Conservation (phyloP, 768 basidiomycete genomes). For the Lactarius trivialis region DNA sequence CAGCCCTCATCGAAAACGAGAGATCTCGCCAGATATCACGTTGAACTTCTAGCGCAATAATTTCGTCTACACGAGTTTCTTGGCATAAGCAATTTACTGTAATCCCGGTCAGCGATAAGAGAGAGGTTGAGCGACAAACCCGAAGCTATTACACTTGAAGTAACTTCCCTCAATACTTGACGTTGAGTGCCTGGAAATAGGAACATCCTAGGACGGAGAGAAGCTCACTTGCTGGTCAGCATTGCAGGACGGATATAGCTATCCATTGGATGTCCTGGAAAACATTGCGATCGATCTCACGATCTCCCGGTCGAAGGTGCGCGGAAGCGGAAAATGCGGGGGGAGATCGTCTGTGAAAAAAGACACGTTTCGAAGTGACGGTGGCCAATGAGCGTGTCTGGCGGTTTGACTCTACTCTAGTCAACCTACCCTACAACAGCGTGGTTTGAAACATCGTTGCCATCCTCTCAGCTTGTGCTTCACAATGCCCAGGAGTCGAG, state of each 20-base stretch:
- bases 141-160: not conserved
- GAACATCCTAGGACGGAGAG: not conserved
- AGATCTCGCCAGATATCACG: not conserved
- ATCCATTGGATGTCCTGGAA: not conserved
- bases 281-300: slow-evolving; percentile 9
- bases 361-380: slow-evolving; percentile 5
- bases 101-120: not conserved
- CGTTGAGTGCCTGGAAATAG: not conserved
- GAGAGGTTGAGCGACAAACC: not conserved
- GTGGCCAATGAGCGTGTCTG: slow-evolving; percentile 3
- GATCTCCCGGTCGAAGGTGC: slow-evolving; percentile 7
- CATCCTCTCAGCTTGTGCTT: not conserved
- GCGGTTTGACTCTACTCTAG: not conserved
- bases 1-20: not conserved
- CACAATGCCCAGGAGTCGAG: not conserved
- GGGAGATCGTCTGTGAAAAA: slow-evolving; percentile 16
- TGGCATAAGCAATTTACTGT: slow-evolving; percentile 3
- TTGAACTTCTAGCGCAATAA: not conserved
- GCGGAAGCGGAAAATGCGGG: slow-evolving; percentile 4
- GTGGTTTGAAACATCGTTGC: not conserved
- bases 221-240: not conserved
- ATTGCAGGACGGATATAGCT: not conserved
- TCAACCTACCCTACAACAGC: not conserved
- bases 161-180: not conserved
- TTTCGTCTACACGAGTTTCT: not conserved